These are phyloP conservation scores for Penicillium samsonianum DNA, from an alignment of 495 filamentous ascomycete species.

Conservation along the genomic window DNA sequence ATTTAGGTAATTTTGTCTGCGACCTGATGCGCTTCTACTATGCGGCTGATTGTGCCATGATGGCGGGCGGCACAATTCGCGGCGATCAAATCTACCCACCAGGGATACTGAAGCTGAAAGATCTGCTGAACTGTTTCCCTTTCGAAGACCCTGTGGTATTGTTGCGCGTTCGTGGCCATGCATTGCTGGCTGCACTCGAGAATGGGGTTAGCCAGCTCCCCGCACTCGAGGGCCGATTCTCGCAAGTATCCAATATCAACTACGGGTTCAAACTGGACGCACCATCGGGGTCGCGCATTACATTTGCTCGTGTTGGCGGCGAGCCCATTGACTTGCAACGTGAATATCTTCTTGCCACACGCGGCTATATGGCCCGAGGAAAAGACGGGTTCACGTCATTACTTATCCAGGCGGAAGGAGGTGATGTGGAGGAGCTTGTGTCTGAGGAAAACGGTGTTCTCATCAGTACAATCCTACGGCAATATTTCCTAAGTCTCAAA, in stretches of 20 bases:
- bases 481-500: slow-evolving; percentile 85
- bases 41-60: slow-evolving; percentile 73
- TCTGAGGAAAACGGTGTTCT: slow-evolving; percentile 83
- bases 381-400: slow-evolving; percentile 83
- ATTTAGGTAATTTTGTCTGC: slow-evolving; percentile 85
- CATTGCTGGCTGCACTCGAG: slow-evolving; percentile 74
- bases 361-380: slow-evolving; percentile 83
- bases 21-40: slow-evolving; percentile 88
- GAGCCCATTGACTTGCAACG: slow-evolving; percentile 58
- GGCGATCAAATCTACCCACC: slow-evolving; percentile 88
- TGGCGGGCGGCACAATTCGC: slow-evolving; percentile 86
- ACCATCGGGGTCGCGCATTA: slow-evolving; percentile 61
- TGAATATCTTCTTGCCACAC: slow-evolving; percentile 68
- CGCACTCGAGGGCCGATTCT: slow-evolving; percentile 71
- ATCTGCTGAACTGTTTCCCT: slow-evolving; percentile 80
- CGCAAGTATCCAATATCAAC: slow-evolving; percentile 79
- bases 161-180: slow-evolving; percentile 64
- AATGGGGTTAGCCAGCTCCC: slow-evolving; percentile 79
- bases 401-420: slow-evolving; percentile 67
- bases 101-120: slow-evolving; percentile 71
- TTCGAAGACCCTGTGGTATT: slow-evolving; percentile 91
- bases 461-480: slow-evolving; percentile 79
- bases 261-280: slow-evolving; percentile 66
- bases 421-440: slow-evolving; percentile 72
- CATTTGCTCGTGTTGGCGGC: slow-evolving; percentile 59